Conservation (phyloP, 1,284 basidiomycete species). For the Pseudozyma tsukubaensis region DNA sequence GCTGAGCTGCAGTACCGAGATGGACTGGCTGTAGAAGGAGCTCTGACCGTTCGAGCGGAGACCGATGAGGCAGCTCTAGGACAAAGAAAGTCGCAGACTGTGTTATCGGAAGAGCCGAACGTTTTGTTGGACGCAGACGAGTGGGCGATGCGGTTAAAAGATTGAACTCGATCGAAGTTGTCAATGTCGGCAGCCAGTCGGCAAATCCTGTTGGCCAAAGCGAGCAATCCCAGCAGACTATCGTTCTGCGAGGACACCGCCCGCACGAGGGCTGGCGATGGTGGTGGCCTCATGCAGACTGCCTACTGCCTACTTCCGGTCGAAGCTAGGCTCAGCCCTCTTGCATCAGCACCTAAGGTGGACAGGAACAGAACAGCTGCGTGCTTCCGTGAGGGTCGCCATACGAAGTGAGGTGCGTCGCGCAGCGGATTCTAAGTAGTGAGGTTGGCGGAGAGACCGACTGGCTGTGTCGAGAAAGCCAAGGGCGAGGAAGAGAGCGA, state of each 20-base stretch:
- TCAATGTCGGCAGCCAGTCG: constrained; percentile 32
- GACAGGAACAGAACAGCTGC: background rate
- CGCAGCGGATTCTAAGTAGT: background rate
- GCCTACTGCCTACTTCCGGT: constrained; percentile 15
- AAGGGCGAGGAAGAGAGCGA: too few species aligned
- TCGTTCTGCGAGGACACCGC: constrained; percentile 17
- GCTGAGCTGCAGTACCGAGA: too few species aligned
- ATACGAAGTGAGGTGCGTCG: constrained; percentile 8
- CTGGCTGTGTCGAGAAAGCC: too few species aligned
- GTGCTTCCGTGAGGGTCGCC: constrained; percentile 4
- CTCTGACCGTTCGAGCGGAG: too few species aligned
- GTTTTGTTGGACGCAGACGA: constrained; percentile 1
- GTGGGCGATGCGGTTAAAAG: background rate
- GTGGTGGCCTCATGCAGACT: constrained; percentile 41
- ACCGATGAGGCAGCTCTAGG: background rate
- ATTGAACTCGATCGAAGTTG: constrained; percentile 9
- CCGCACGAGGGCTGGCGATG: constrained; percentile 18
- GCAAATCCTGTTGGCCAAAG: constrained; percentile 25
- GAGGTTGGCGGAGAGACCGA: background rate
- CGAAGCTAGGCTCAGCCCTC: constrained; percentile 26
- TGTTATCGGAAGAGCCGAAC: background rate
- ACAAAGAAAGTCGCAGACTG: constrained; percentile 10
- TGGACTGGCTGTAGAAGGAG: too few species aligned
- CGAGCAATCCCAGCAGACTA: constrained; percentile 14
- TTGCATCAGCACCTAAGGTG: constrained; percentile 12